Conservation (phyloP, 2,329 filamentous ascomycete genomes). For the Clonostachys solani region DNA sequence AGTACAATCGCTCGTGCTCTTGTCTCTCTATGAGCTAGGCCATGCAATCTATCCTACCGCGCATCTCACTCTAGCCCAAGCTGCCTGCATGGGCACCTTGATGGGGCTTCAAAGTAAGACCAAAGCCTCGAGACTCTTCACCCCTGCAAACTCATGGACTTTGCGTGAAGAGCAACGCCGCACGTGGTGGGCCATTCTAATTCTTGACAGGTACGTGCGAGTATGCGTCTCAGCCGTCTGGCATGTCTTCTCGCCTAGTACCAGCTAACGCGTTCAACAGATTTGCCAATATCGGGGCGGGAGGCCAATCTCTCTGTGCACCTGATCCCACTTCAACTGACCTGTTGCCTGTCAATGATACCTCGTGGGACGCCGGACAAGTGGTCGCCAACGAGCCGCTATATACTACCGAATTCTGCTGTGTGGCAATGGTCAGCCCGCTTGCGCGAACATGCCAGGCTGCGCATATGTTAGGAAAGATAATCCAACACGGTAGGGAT, state of each 20-base stretch:
- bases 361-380: constrained; percentile 8
- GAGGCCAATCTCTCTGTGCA: constrained; percentile 3
- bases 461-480: constrained; percentile 11
- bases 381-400: constrained; percentile 9
- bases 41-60: constrained; percentile 11
- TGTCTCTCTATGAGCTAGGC: constrained; percentile 6
- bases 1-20: constrained; percentile 7
- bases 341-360: constrained; percentile 10
- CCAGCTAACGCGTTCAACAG: not conserved
- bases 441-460: constrained; percentile 11
- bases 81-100: constrained; percentile 10
- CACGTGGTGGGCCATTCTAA: constrained; percentile 12
- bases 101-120: not conserved
- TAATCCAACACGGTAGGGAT: constrained; percentile 4
- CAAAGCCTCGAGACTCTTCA: constrained; percentile 6
- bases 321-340: constrained; percentile 6
- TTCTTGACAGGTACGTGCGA: constrained; percentile 9
- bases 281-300: constrained; percentile 6
- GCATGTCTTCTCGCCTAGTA: not conserved
- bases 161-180: constrained; percentile 10
- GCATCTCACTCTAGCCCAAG: constrained; percentile 9
- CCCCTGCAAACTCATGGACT: constrained; percentile 7
- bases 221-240: no score
- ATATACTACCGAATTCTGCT: constrained; percentile 8
- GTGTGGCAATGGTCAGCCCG: constrained; percentile 3